A percentile compares a stretch with the other conserved stretches of the same genome.
Evolutionary conservation across 306 rosid species (phyloP).

Genomic region (Begonia loranthoides): DNA sequence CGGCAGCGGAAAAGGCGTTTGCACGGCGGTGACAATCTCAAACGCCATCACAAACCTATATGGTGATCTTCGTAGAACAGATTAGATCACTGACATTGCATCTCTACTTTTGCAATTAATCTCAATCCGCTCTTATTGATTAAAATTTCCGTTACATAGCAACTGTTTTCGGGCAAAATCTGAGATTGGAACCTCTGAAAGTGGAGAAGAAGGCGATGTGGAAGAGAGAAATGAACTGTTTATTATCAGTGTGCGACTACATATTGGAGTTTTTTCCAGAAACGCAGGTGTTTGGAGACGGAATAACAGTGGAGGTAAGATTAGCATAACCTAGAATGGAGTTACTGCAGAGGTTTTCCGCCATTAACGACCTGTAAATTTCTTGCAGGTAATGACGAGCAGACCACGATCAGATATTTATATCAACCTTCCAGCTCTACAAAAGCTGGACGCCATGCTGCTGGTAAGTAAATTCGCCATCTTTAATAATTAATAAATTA

Average conservation of each 20-base stretch:
- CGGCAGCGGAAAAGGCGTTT: constrained; percentile 92
- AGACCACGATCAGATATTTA: constrained; percentile 75
- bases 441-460: constrained; percentile 90
- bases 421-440: constrained; percentile 78
- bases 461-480: constrained; percentile 27
- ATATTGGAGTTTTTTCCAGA: constrained; percentile 79
- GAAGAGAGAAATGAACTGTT: constrained; percentile 91
- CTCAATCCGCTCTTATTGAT: no score
- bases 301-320: constrained; percentile 62
- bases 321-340: not conserved
- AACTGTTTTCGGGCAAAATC: constrained; percentile 77
- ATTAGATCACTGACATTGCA: not conserved
- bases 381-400: constrained; percentile 64
- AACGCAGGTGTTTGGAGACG: constrained; percentile 50
- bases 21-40: constrained; percentile 89
- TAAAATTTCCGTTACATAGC: constrained; percentile 23
- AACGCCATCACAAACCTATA: constrained; percentile 90
- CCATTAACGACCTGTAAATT: not conserved
- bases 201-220: constrained; percentile 86
- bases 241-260: constrained; percentile 82
- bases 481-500: no score
- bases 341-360: not conserved
- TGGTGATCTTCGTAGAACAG: constrained; percentile 26
- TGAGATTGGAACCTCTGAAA: constrained; percentile 71
- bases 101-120: no score